These are phyloP conservation scores for Crithidia acanthocephali DNA, from an alignment of 208 protist genomes.

Conservation along the genomic window DNA sequence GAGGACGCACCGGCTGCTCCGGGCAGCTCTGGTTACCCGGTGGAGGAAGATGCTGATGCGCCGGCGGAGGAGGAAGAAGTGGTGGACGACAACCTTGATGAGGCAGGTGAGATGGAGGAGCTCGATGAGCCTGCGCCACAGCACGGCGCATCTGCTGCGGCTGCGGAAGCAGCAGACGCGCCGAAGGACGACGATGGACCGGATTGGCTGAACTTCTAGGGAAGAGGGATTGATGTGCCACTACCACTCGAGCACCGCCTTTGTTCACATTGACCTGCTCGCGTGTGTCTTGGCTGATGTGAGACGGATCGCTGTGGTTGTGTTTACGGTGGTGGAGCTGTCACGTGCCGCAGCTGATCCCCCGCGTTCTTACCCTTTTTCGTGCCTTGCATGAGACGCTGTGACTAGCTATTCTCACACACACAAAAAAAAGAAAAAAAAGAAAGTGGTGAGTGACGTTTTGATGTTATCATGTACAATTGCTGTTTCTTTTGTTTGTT, in stretches of 20 bases:
- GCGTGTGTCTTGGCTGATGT: too few species aligned
- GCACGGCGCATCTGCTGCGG: background rate
- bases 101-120: slow-evolving; percentile 5
- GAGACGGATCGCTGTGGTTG: too few species aligned
- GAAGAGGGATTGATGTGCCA: background rate
- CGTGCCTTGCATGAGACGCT: too few species aligned
- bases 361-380: background rate
- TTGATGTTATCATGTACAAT: slow-evolving; percentile 26
- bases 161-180: background rate
- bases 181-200: slow-evolving; percentile 43
- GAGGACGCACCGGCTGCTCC: background rate
- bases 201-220: slow-evolving; percentile 58
- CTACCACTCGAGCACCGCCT: background rate
- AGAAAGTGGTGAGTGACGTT: background rate
- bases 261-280: background rate
- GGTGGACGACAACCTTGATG: slow-evolving; percentile 21
- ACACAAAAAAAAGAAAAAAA: too few species aligned
- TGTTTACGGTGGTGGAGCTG: too few species aligned
- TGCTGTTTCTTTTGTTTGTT: too few species aligned
- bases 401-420: too few species aligned
- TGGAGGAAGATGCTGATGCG: slow-evolving; percentile 1
- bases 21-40: background rate
- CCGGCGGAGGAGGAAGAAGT: slow-evolving; percentile 12
- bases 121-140: slow-evolving; percentile 13
- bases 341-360: too few species aligned